Base-by-base conservation (phyloP, 2,329 filamentous ascomycete species). In the Penicillium palitans region DNA sequence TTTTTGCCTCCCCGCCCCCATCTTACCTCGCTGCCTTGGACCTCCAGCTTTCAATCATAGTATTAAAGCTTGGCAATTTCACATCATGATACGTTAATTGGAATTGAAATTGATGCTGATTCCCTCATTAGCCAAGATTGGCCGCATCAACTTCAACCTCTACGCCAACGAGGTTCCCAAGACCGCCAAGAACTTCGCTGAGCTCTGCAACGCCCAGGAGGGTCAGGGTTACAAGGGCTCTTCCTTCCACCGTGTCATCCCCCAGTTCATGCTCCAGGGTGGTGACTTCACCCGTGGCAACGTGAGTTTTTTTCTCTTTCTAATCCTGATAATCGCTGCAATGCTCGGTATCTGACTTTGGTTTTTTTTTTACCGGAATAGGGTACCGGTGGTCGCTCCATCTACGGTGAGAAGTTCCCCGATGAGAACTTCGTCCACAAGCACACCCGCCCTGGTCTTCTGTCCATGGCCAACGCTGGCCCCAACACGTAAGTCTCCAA, bases 391-490 rank as follows among this genome's bases (percentile, higher is more conserved):
- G 91, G 91, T 80, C 90, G 90, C 81, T 96, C 90, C 77, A 96
- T 96, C 85, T 96, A 96, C 79, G 91, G 91, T 71, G 90, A 96
- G 80, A 95, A 93, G 85, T 96, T 96, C 76, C 80, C 87, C 72
- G 91, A 96, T 76, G 91, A 96, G 88, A 96, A 96, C 88, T 96
- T 96, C 84, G 74, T 79, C 63, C 74, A 83, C 68, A 87, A 86
- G 82, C 92, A 96, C 86, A 79, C 78, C 77, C 80, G 82, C 70
- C 88, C 89, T 63, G 90, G 88, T 82, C 84, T 93, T 69, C 85
- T 96, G 68, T 96, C 92, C 79, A 96, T 96, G 92, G 92, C 92
- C 77, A 96, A 96, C 80, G 90, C 92, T 70, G 92, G 92, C 69
- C 89, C 90, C 74, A 96, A 98, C 89, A 98, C 93, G 84, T 86